These are phyloP conservation scores for Metschnikowia continentalis DNA, from an alignment of 805 yeast genomes.

Conservation along the genomic window DNA sequence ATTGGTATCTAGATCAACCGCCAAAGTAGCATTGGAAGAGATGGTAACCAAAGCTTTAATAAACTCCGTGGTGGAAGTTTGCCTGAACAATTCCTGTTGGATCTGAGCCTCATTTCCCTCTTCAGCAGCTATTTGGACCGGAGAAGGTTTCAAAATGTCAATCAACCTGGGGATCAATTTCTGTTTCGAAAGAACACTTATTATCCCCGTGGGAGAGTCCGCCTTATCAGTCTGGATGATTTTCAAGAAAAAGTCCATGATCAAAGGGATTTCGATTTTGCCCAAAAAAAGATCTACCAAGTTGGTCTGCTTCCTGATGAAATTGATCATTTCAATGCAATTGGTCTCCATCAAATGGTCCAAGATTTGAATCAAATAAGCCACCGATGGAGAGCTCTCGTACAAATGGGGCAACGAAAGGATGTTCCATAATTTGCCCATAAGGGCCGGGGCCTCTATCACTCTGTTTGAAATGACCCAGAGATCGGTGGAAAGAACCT, in stretches of 20 bases:
- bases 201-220: conserved; percentile 82
- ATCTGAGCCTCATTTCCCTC: neutral
- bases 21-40: conserved; percentile 71
- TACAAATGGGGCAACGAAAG: conserved; percentile 26
- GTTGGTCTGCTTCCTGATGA: conserved; percentile 61
- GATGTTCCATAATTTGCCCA: conserved; percentile 41
- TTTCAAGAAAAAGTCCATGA: conserved; percentile 88
- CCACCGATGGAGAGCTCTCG: conserved; percentile 38
- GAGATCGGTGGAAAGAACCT: conserved; percentile 36
- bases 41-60: conserved; percentile 90
- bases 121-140: conserved; percentile 19
- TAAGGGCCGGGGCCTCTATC: conserved; percentile 38
- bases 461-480: conserved; percentile 42
- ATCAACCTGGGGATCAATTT: conserved; percentile 68
- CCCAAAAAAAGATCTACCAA: conserved; percentile 76
- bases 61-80: conserved; percentile 93
- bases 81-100: conserved; percentile 40
- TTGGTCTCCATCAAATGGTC: conserved; percentile 75
- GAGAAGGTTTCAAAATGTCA: conserved; percentile 60
- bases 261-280: conserved; percentile 88
- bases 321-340: conserved; percentile 59
- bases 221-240: conserved; percentile 91
- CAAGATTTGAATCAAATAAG: conserved; percentile 55
- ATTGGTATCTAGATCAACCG: conserved; percentile 81
- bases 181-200: conserved; percentile 71